Conservation (phyloP, 2,329 filamentous ascomycete genomes). For the Stemphylium beticola region DNA sequence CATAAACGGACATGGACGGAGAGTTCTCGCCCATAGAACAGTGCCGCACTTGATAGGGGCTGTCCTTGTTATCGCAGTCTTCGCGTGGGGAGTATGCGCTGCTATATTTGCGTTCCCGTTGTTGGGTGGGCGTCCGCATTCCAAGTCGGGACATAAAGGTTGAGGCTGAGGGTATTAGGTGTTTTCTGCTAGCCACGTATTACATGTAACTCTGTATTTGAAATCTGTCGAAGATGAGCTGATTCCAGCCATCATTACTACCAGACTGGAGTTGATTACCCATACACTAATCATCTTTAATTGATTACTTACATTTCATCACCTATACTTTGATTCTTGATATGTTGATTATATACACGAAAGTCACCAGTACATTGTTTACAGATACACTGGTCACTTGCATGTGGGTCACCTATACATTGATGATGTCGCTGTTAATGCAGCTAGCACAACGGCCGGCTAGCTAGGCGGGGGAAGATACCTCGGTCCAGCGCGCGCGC, state of each 20-base stretch:
- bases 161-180: not conserved
- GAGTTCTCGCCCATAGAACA: constrained; percentile 25
- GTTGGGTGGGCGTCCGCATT: constrained; percentile 16
- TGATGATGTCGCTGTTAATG: not conserved
- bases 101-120: constrained; percentile 23
- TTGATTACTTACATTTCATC: not conserved
- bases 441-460: not conserved
- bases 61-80: constrained; percentile 20
- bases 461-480: constrained; percentile 7
- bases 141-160: not conserved
- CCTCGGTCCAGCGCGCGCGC: constrained; percentile 9
- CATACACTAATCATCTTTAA: no score
- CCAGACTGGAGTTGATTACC: not conserved
- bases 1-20: constrained; percentile 29
- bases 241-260: not conserved
- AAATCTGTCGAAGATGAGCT: not conserved
- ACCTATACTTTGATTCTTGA: no score
- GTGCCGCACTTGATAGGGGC: constrained; percentile 28
- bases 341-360: no score
- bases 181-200: not conserved
- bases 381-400: no score
- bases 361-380: no score
- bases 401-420: no score
- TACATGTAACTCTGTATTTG: not conserved
- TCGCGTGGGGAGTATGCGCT: constrained; percentile 30